A percentile compares a stretch with the other conserved stretches of the same genome.
Evolutionary conservation across 805 yeast species (phyloP).

Genomic region (Candida berthetii): DNA sequence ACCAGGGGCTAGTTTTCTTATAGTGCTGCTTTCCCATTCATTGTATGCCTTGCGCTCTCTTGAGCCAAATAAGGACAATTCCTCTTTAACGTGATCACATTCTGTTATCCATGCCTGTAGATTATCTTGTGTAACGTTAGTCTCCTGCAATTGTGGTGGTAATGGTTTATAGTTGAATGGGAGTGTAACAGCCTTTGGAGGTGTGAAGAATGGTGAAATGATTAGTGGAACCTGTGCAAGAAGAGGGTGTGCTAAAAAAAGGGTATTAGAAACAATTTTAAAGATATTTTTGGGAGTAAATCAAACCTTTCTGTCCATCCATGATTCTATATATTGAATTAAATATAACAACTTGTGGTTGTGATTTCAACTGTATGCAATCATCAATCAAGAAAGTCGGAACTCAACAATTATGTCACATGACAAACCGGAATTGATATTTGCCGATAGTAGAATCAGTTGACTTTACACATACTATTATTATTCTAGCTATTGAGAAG

Average conservation of each 20-base stretch:
- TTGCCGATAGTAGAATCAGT: not conserved
- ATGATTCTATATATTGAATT: not conserved
- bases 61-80: slow-evolving; percentile 18
- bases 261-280: not conserved
- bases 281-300: not conserved
- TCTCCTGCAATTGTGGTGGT: slow-evolving; percentile 26
- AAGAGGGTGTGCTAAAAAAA: slow-evolving; percentile 36
- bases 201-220: slow-evolving; percentile 42
- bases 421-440: no score
- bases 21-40: slow-evolving; percentile 25
- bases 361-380: no score
- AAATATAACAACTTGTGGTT: no score
- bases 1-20: slow-evolving; percentile 34
- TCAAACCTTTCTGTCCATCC: not conserved
- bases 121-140: slow-evolving; percentile 22
- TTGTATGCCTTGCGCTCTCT: slow-evolving; percentile 18
- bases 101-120: slow-evolving; percentile 25
- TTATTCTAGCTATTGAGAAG: not conserved
- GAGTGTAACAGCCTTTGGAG: slow-evolving; percentile 50
- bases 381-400: no score
- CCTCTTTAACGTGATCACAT: slow-evolving; percentile 21
- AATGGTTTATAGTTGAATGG: slow-evolving; percentile 39
- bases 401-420: no score
- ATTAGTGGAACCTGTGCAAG: slow-evolving; percentile 50
- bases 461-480: not conserved